Conservation (phyloP, 495 filamentous ascomycete species). For the Rhizodiscina lignyota region DNA sequence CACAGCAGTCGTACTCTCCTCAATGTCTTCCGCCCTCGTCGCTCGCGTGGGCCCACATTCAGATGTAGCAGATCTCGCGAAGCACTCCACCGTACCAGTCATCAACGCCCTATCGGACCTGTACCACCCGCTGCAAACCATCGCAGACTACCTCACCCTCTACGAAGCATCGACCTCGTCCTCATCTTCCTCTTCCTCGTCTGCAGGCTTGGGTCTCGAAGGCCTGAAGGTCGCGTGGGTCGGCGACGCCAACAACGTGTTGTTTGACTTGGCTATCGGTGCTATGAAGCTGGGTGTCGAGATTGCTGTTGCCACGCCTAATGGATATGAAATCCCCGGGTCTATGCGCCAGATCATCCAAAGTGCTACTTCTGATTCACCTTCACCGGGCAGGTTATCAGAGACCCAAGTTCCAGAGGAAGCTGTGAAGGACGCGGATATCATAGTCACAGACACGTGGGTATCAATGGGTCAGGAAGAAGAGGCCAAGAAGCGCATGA, state of each 20-base stretch:
- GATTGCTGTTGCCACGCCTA: conserved; percentile 70
- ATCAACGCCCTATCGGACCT: conserved; percentile 86
- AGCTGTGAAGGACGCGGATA: conserved; percentile 73
- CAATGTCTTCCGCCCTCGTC: conserved; percentile 82
- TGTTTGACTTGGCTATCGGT: conserved; percentile 79
- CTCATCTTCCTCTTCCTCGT: conserved; percentile 20
- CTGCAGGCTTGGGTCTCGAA: conserved; percentile 49
- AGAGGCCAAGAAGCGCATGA: conserved; percentile 55
- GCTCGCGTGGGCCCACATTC: conserved; percentile 73
- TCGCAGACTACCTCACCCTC: conserved; percentile 87
- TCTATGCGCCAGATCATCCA: conserved; percentile 54
- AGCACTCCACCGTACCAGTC: conserved; percentile 70
- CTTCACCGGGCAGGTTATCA: conserved; percentile 43
- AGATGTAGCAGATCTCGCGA: conserved; percentile 63
- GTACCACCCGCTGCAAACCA: conserved; percentile 81
- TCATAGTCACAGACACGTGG: conserved; percentile 95
- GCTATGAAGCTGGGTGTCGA: conserved; percentile 75
- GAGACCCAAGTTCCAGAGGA: conserved; percentile 73
- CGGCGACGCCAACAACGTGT: conserved; percentile 91
- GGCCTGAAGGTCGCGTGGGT: conserved; percentile 88
- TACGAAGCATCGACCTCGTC: conserved; percentile 50
- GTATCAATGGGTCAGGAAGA: conserved; percentile 93
- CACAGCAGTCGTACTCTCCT: conserved; percentile 74
- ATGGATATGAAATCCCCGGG: conserved; percentile 60
- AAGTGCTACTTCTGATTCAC: conserved; percentile 35